phyloP scores from a whole-genome alignment of 1,284 basidiomycete genomes.

The Schizopora paradoxa region DNA sequence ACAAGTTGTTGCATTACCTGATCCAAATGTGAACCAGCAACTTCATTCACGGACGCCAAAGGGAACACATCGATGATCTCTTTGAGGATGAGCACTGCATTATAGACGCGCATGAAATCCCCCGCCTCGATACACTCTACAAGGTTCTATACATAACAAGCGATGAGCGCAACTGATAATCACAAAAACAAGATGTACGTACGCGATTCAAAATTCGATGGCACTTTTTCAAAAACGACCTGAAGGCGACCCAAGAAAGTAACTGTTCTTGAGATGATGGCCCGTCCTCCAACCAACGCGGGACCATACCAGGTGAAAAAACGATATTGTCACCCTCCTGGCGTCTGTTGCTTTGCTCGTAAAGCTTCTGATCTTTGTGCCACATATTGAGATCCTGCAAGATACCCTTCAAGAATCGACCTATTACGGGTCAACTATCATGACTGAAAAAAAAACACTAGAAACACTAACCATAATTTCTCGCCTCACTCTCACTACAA shows the following conservation, averaged over 20 bases:
- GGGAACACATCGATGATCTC: conserved; percentile 89
- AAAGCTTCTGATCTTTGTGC: conserved; percentile 65
- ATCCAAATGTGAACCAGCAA: conserved; percentile 55
- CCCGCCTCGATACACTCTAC: conserved; percentile 62
- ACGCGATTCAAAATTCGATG: conserved; percentile 70
- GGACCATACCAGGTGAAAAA: conserved; percentile 62
- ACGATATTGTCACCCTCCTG: conserved; percentile 61
- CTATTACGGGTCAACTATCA: conserved; percentile 33
- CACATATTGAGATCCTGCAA: conserved; percentile 74
- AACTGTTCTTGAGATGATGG: conserved; percentile 46
- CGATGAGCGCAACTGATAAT: conserved; percentile 2
- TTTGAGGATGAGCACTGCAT: conserved; percentile 84
- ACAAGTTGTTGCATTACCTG: conserved; percentile 63
- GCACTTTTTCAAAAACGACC: conserved; percentile 75
- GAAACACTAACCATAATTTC: conserved; percentile 74
- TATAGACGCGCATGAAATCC: conserved; percentile 95
- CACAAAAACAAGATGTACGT: conserved; percentile 22
- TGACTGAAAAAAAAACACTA: conserved; percentile 5
- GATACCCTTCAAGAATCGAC: conserved; percentile 79
- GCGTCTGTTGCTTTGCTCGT: conserved; percentile 59
- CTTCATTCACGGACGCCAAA: conserved; percentile 48
- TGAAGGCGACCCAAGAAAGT: conserved; percentile 67
- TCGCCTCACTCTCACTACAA: conserved; percentile 93
- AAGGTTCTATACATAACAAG: conserved; percentile 42
- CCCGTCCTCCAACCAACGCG: conserved; percentile 41